Conservation (phyloP, 2,329 filamentous ascomycete species). For the Sclerotinia spermophila region DNA sequence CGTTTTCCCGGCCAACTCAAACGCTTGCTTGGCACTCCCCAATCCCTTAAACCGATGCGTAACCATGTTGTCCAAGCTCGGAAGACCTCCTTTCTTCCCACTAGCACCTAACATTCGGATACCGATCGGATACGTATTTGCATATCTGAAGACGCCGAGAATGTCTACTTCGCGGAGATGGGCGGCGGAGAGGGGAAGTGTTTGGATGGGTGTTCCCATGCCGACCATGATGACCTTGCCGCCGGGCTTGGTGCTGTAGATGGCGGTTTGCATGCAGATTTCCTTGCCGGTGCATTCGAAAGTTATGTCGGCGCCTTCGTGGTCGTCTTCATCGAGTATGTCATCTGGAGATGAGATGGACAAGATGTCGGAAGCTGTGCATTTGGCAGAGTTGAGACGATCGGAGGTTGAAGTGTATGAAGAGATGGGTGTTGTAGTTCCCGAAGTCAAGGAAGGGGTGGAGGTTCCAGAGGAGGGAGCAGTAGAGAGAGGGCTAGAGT, state of each 20-base stretch:
- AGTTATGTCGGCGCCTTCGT: conserved; percentile 60
- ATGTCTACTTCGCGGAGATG: conserved; percentile 74
- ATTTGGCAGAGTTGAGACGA: conserved; percentile 50
- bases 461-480: conserved; percentile 8
- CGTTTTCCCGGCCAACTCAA: conserved; percentile 67
- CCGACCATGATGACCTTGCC: conserved; percentile 74
- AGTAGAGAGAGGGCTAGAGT: conserved; percentile 45
- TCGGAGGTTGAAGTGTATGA: conserved; percentile 42
- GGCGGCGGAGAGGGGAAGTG: conserved; percentile 67
- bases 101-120: conserved; percentile 56
- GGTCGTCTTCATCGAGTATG: conserved; percentile 40
- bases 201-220: conserved; percentile 75
- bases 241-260: conserved; percentile 67
- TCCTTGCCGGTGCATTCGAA: conserved; percentile 79
- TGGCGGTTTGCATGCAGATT: conserved; percentile 68
- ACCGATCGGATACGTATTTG: conserved; percentile 71
- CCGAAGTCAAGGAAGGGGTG: not conserved
- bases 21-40: conserved; percentile 58
- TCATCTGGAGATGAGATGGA: conserved; percentile 34
- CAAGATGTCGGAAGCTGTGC: conserved; percentile 49
- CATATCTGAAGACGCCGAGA: conserved; percentile 73
- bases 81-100: conserved; percentile 40
- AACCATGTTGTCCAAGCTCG: conserved; percentile 66
- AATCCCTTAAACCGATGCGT: conserved; percentile 69
- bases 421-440: conserved; percentile 40